Evolutionary conservation across 768 basidiomycete genomes (phyloP), one percentile per base, ranked within the genome.

Genomic region (Collybiopsis confluens): DNA sequence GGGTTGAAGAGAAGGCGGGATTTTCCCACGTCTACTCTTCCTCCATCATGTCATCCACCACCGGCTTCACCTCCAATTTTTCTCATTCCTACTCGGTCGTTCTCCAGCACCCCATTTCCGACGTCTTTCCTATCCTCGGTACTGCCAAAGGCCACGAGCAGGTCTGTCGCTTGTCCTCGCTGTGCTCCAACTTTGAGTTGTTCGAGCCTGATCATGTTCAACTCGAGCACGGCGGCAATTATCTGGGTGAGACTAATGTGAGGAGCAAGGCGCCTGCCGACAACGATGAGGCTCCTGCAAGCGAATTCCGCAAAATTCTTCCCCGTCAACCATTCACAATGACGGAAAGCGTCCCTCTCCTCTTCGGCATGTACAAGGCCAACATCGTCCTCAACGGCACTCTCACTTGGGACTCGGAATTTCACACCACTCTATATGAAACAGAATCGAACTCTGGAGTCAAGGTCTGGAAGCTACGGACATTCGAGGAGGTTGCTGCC

Each of bases 381-480:
- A 57, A 59, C 16, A 64, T 73, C 2, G 42, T 51, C 1, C 42
- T 73, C n/a, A 49, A 44, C 27, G 73, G 70, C 2, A 66, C 66
- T 6, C 56, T 73, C 9, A 66, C 69, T 3, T 72, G 68, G 70
- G 67, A 70, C 28, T 59, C 68, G 15, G 52, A 59, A 1, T 57
- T 56, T 6, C 55, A 61, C 16, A 15, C 60, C 4, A 59, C 68
- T 18, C 56, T 73, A 21, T 72, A 70, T 41, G 71, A 71, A 46
- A 67, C 60, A 27, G 55, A 59, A 21, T 48, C 62, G 6, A 57
- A 52, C 24, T 57, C 53, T 3, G 58, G 56, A 9, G 49, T 59
- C 18, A 50, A 47, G 42, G 64, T 70, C 2, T 67, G 65, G 69
- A 71, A 72, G 47, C 23, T 68, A 33, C 61, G 69, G 10, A 59